Base-by-base conservation (phyloP, 257 asterid genomes). In the Henckelia pumila region DNA sequence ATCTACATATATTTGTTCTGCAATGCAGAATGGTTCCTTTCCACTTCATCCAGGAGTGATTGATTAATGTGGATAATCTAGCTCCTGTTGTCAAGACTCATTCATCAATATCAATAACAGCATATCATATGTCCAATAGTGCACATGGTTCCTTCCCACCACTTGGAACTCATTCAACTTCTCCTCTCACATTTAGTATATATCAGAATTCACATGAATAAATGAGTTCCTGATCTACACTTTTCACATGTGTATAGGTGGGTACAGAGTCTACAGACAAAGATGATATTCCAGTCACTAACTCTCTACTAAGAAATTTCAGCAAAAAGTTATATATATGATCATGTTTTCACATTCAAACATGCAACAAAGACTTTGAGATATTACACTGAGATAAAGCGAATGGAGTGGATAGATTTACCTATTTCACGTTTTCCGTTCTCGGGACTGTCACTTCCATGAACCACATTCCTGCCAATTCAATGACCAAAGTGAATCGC, bases 401-500 rank as follows among this genome's bases (percentile, higher is more conserved):
- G 35, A 13, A 29, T 23, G 30, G 47, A 20, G 5, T 8, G 49
- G 23, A 30, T 35, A 32, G 24, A 9, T 7, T 77, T 80, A 92
- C 98, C 97, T 81, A 82, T 89, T 79, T 92, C 97, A 20, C 96
- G 86, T 61, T 79, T 74, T 74, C 98, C 97, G 30, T 89, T 89
- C 56, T 92, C 96, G 61, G 96, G 91, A 78, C 96, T 92, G 74
- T 92, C 97, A 68, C 98, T 92, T 68, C 98, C 98, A 76, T 92
- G 97, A 75, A 92, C 86, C 76, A 92, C 97, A 71, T 92, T 92
- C 88, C 98, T 92, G 92, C 71, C 52, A 72, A 70, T 17, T 59
- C 59, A 55, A 67, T 59, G 28, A 61, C 25, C 56, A 75, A 61
- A 28, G 14, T 59, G 21, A 23, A 72, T n/a, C 6, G 63, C 71